These are phyloP conservation scores for Sporothrix pseudoabietina DNA, from an alignment of 2,329 filamentous ascomycete species.

Conservation along the genomic window DNA sequence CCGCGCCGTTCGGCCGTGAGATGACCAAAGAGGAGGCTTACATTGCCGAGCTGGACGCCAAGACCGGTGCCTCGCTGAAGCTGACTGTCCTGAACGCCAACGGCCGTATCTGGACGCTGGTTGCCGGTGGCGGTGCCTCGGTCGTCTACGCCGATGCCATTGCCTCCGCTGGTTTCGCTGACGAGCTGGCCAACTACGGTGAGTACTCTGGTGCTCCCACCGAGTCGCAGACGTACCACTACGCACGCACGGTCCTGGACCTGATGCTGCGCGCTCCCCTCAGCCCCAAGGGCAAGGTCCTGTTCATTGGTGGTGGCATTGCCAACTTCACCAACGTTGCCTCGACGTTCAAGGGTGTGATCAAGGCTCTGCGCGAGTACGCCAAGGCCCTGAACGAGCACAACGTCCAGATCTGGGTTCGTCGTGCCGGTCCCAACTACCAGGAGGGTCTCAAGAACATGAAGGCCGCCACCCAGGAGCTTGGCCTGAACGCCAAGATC, in stretches of 20 bases:
- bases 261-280: slow-evolving; percentile 92
- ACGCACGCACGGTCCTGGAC: slow-evolving; percentile 94
- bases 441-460: slow-evolving; percentile 99
- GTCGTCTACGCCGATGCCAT: slow-evolving; percentile 99
- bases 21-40: slow-evolving; percentile 98
- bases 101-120: slow-evolving; percentile 96
- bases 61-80: slow-evolving; percentile 98
- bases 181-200: slow-evolving; percentile 98
- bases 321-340: slow-evolving; percentile 99
- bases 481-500: slow-evolving; percentile 72
- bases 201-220: slow-evolving; percentile 99
- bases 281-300: slow-evolving; percentile 89
- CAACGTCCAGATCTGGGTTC: slow-evolving; percentile 97
- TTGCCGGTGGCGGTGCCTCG: slow-evolving; percentile 98
- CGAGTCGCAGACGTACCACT: slow-evolving; percentile 99
- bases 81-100: slow-evolving; percentile 90
- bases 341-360: slow-evolving; percentile 99
- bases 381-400: slow-evolving; percentile 85
- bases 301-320: slow-evolving; percentile 99
- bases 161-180: slow-evolving; percentile 90
- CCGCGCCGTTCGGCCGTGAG: slow-evolving; percentile 97
- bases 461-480: slow-evolving; percentile 91
- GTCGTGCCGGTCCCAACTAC: slow-evolving; percentile 91
- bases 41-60: slow-evolving; percentile 97
- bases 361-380: slow-evolving; percentile 90